These are phyloP conservation scores for Lentinus brumalis DNA, from an alignment of 768 basidiomycete genomes.

Conservation along the genomic window DNA sequence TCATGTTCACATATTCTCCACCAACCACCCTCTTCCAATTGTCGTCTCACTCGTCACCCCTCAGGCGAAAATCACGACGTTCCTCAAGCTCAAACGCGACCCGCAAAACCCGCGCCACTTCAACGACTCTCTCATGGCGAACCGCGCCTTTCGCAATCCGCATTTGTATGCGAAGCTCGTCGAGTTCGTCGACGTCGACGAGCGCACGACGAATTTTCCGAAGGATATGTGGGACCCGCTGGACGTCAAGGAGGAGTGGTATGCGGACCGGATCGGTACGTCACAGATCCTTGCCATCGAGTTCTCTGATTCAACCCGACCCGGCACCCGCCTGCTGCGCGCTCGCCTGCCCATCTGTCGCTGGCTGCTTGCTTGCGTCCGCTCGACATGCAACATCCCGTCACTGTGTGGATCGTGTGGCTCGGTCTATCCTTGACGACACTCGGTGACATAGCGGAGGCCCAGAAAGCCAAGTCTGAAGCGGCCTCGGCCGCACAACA, in stretches of 20 bases:
- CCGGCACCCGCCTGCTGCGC: not conserved
- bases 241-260: conserved; percentile 67
- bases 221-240: conserved; percentile 71
- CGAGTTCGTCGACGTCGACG: conserved; percentile 91
- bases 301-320: not conserved
- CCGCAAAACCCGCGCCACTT: conserved; percentile 76
- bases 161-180: conserved; percentile 96
- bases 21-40: not conserved
- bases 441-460: conserved; percentile 32
- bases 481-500: conserved; percentile 40
- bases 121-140: conserved; percentile 93
- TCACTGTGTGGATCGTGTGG: not conserved
- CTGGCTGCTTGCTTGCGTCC: not conserved
- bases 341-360: not conserved
- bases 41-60: not conserved
- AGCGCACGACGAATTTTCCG: conserved; percentile 84
- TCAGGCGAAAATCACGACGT: conserved; percentile 81
- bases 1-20: not conserved
- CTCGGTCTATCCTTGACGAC: not conserved
- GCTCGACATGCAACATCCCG: not conserved
- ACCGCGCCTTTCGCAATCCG: conserved; percentile 92
- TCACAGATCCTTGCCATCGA: not conserved
- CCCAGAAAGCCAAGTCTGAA: conserved; percentile 44
- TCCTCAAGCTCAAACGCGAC: conserved; percentile 70
- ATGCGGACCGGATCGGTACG: conserved; percentile 78